A percentile compares a stretch with the other conserved stretches of the same genome.
Conservation (phyloP, 495 filamentous ascomycete genomes). For the Aspergillus coremiiformis region DNA sequence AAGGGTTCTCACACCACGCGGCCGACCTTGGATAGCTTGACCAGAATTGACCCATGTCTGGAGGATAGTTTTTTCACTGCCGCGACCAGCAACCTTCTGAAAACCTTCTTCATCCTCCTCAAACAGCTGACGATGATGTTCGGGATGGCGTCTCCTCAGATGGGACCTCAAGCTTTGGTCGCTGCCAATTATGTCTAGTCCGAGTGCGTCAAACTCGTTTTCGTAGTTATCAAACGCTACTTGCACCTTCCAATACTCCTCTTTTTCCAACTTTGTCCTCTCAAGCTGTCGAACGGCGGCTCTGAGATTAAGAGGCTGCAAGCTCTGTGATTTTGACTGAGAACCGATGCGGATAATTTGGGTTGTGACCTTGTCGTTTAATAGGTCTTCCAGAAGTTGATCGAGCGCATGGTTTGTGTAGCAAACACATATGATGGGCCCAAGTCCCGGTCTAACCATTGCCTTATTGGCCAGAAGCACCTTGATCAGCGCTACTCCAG, state of each 20-base stretch:
- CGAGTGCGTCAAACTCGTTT: constrained; percentile 5
- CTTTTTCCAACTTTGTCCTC: constrained; percentile 38
- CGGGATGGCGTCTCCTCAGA: constrained; percentile 8
- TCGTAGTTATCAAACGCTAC: constrained; percentile 9
- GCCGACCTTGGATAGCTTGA: constrained; percentile 1
- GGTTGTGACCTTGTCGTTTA: constrained; percentile 41
- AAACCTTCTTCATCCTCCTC: constrained; percentile 23
- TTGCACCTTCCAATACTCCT: constrained; percentile 8
- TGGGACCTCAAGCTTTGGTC: constrained; percentile 8
- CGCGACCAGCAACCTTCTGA: constrained; percentile 23
- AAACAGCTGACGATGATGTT: constrained; percentile 23
- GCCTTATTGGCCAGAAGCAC: constrained; percentile 53
- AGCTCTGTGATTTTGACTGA: constrained; percentile 51
- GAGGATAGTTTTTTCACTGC: constrained; percentile 11
- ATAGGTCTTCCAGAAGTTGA: constrained; percentile 60
- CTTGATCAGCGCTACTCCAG: constrained; percentile 53
- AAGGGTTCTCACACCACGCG: constrained; percentile 10
- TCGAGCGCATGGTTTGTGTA: constrained; percentile 74
- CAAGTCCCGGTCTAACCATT: constrained; percentile 31
- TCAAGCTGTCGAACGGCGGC: constrained; percentile 21
- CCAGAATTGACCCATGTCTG: constrained; percentile 23
- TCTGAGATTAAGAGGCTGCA: constrained; percentile 37
- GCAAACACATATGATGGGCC: constrained; percentile 58
- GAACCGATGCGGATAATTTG: constrained; percentile 65
- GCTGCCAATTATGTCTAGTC: not conserved